Base-by-base conservation (phyloP, 352 stramenopile genomes). In the Thalassiosira livingstoniorum region DNA sequence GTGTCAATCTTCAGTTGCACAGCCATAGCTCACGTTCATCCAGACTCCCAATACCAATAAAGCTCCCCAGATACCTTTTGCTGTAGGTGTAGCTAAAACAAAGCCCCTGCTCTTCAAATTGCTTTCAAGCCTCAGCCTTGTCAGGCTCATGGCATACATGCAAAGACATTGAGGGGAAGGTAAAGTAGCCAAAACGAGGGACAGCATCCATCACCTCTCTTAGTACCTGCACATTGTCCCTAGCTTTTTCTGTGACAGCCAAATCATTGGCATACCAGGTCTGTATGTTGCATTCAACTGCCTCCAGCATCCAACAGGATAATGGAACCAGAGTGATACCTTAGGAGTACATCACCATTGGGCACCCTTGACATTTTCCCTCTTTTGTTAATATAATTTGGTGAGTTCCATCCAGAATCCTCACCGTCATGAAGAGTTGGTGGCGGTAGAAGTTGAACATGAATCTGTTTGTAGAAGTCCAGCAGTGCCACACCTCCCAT, bases 201-300 rank as follows among this genome's bases (percentile, higher is more conserved):
- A 67, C 76, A 4, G 11, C 2, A 15, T 74, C 27, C 13, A 63
- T 31, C 11, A 85, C 43, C 7, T 77, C 53, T 5, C 32, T 11
- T 1, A 72, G 25, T 23, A 29, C 45, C 10, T 31, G 43, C 23
- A 45, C 58, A 35, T 75, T 78, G 1, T 23, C 21, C 0, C 31
- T 4, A 13, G 60, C 39, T 21, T 29, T 35, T 4, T 54, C 65
- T 0, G 35, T 60, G 2, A 72, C 51, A 0, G 23, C 72, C 5
- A 39, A 35, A 47, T 86, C 78, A 67, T 86, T 66, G 0, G 58
- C 60, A 57, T 75, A 82, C 78, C 71, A 86, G 1, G 78, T 58
- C 57, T 85, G 78, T 32, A 74, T 29, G 2, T 27, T 43, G 3
- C 39, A 35, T 7, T 43, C 64, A 11, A 74, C 29, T 15, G 5